Base-by-base conservation (phyloP, 768 basidiomycete genomes). In the Termitomyces sp. region DNA sequence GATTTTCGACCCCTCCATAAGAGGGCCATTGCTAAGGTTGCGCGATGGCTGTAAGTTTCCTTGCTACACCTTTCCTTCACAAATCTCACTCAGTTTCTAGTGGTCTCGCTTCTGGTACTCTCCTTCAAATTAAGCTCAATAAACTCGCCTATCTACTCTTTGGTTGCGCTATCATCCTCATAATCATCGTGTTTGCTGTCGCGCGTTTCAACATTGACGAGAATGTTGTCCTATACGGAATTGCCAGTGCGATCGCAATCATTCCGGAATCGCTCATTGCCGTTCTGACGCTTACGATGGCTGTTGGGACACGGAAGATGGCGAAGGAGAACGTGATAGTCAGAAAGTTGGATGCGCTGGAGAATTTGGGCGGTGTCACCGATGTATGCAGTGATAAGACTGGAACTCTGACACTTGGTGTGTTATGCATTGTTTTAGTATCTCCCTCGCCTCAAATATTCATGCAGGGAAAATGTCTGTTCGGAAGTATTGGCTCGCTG, bases 351-450 rank as follows among this genome's bases (percentile, higher is more conserved):
- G 83, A 85, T 60, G 83, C 84, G 14, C 73, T 86, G 59, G 84
- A 86, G 64, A 82, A 79, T 49, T 65, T 87, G 40, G 81, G 83
- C 11, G 81, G 77, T 9, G 82, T 86, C 8, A 73, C 71, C 4
- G 71, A 76, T 62, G 72, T 77, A 39, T 86, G 84, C 65, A 83
- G 81, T 23, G 85, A 87, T 67, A 86, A 86, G 67, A 87, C 85
- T 0, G 85, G 85, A 25, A 87, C 85, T 16, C 65, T 82, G 30
- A 82, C 81, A 2, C 67, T 75, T 1, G 71, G 71, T 68, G 27
- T 47, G 62, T 59, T 43, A 3, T 16, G 2, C 8, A 8, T 28
- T 30, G 1, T 11, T 34, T 1, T 19, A 44, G 0, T 17, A 2
- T 3, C 11, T 46, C 0, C 25, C 8, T 45, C 48, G 35, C 46